These are phyloP conservation scores for Gaeumannomyces sp. DNA, from an alignment of 2,329 filamentous ascomycete genomes.

Conservation along the genomic window DNA sequence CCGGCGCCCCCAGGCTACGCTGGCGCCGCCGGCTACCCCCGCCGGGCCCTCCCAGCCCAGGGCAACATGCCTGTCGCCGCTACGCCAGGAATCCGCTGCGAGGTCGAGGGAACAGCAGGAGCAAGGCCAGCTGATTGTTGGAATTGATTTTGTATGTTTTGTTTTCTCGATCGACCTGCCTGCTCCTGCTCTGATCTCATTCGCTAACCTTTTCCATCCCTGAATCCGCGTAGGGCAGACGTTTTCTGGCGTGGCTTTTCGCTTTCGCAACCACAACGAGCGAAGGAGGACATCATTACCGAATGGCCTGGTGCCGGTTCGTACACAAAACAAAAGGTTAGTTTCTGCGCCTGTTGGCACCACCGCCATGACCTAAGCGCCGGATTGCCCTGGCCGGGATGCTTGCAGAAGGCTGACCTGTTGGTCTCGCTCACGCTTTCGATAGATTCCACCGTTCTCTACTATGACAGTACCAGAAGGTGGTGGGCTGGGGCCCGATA, in stretches of 20 bases:
- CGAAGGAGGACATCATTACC: slow-evolving; percentile 97
- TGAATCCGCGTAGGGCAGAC: slow-evolving; percentile 64
- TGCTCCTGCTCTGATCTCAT: background rate
- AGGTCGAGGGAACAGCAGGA: slow-evolving; percentile 86
- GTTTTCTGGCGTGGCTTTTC: slow-evolving; percentile 94
- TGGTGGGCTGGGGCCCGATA: slow-evolving; percentile 99
- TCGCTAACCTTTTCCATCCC: background rate
- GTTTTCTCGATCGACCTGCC: background rate
- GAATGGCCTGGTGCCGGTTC: slow-evolving; percentile 98
- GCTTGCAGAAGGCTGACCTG: background rate
- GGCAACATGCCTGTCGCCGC: slow-evolving; percentile 26
- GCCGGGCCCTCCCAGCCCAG: slow-evolving; percentile 29
- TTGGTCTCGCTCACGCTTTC: background rate
- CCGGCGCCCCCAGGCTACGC: slow-evolving; percentile 41
- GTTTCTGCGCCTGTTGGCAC: slow-evolving; percentile 11
- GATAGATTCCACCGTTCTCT: slow-evolving; percentile 96
- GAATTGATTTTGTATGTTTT: slow-evolving; percentile 86
- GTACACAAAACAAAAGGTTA: slow-evolving; percentile 96
- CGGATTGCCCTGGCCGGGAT: background rate
- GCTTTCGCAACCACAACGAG: slow-evolving; percentile 93
- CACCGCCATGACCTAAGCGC: too few species aligned
- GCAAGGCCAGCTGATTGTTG: slow-evolving; percentile 97
- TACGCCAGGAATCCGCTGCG: slow-evolving; percentile 43
- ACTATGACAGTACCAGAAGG: slow-evolving; percentile 99
- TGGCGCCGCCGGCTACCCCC: slow-evolving; percentile 43